These are phyloP conservation scores for Suillus paluster DNA, from an alignment of 768 basidiomycete species.

Conservation along the genomic window DNA sequence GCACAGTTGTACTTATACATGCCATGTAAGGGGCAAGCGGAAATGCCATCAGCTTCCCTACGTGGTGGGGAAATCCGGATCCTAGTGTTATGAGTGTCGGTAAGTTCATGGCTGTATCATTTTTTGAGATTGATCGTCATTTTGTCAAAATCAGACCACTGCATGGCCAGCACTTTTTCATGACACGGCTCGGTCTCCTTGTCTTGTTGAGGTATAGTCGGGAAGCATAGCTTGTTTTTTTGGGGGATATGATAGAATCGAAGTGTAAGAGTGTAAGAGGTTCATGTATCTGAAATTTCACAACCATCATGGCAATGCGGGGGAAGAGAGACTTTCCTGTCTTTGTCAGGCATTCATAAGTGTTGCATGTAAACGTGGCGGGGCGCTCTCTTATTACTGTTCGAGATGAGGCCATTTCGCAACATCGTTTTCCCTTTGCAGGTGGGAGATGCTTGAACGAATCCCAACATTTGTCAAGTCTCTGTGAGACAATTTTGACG, in stretches of 20 bases:
- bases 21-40: constrained; percentile 44
- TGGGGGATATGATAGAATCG: too few relatives aligned
- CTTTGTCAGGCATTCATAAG: not conserved
- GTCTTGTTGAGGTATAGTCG: not conserved
- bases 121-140: not conserved
- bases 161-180: not conserved
- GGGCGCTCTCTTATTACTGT: too few relatives aligned
- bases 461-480: not conserved
- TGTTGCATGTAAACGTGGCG: not conserved
- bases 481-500: not conserved
- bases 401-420: not conserved
- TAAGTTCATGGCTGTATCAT: not conserved
- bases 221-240: too few relatives aligned
- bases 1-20: constrained; percentile 37
- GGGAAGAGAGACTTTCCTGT: not conserved
- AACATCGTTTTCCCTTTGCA: not conserved
- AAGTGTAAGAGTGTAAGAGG: not conserved
- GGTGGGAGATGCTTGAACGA: not conserved
- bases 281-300: not conserved
- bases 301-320: not conserved
- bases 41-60: constrained; percentile 46
- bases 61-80: constrained; percentile 46
- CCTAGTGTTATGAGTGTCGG: constrained; percentile 16
- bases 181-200: not conserved
- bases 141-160: not conserved